Conservation (phyloP, 208 protist species). For the Borovskyia barvae region DNA sequence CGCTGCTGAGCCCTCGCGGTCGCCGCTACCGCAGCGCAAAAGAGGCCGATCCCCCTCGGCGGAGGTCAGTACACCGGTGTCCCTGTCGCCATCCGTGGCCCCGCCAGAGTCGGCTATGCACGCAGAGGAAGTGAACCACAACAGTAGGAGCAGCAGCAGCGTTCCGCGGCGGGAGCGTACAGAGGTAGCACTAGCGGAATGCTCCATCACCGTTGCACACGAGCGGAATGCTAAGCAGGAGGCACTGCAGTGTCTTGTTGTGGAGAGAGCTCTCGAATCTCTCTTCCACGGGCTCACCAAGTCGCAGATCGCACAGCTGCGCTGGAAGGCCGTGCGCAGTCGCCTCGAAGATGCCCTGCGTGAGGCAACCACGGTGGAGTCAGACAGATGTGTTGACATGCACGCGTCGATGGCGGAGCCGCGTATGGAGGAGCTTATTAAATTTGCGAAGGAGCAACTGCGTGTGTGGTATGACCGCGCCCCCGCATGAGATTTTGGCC, state of each 20-base stretch:
- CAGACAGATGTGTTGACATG: background rate
- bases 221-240: conserved; percentile 1
- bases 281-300: conserved; percentile 42
- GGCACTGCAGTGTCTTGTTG: conserved; percentile 4
- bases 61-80: background rate
- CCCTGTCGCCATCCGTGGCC: conserved; percentile 9
- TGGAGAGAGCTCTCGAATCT: conserved; percentile 29
- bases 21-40: conserved; percentile 13
- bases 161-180: conserved; percentile 5
- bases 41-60: conserved; percentile 6
- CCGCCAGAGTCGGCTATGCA: background rate
- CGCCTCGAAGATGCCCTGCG: conserved; percentile 34
- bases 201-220: background rate
- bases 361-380: background rate
- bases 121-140: background rate
- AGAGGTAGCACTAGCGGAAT: conserved; percentile 13
- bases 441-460: conserved; percentile 59
- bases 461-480: conserved; percentile 35
- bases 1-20: background rate
- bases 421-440: conserved; percentile 28
- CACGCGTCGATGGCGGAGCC: background rate
- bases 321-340: conserved; percentile 47
- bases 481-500: conserved; percentile 20
- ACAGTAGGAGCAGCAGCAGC: background rate
- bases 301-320: conserved; percentile 48